Conservation (phyloP, 2,329 filamentous ascomycete genomes). For the Teratosphaeria epicoccoides region DNA sequence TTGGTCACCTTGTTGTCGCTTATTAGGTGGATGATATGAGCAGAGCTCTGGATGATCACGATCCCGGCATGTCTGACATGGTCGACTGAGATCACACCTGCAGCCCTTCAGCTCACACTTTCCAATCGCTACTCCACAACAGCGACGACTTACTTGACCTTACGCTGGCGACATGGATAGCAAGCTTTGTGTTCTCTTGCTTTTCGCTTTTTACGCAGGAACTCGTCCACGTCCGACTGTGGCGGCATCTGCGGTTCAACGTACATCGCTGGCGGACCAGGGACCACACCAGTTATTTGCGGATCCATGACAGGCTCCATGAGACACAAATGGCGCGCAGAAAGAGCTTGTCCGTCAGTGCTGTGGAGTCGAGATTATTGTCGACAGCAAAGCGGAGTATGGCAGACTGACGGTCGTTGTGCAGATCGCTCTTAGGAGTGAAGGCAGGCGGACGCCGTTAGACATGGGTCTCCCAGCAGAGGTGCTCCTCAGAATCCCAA, state of each 20-base stretch:
- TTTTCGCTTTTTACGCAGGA: conserved; percentile 40
- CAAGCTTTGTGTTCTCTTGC: conserved; percentile 43
- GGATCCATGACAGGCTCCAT: conserved; percentile 10
- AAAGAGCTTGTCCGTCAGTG: background rate
- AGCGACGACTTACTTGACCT: conserved; percentile 22
- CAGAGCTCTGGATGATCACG: conserved; percentile 42
- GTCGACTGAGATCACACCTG: conserved; percentile 38
- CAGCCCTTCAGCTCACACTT: background rate
- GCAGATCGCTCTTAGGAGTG: background rate
- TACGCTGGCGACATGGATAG: conserved; percentile 38
- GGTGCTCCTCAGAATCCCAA: no score
- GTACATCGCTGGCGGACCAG: conserved; percentile 2
- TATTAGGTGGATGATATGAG: conserved; percentile 30
- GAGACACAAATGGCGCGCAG: background rate
- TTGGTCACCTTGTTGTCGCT: conserved; percentile 23
- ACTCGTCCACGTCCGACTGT: conserved; percentile 39
- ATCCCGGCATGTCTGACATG: conserved; percentile 41
- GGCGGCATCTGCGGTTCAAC: conserved; percentile 18
- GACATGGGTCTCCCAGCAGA: background rate
- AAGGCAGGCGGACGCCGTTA: background rate
- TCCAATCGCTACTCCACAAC: background rate
- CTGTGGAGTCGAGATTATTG: background rate
- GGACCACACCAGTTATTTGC: conserved; percentile 4
- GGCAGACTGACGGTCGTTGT: background rate
- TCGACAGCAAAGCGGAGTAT: background rate